These are phyloP conservation scores for Populus hybrid DNA, from an alignment of 441 rosid genomes.

Conservation along the genomic window DNA sequence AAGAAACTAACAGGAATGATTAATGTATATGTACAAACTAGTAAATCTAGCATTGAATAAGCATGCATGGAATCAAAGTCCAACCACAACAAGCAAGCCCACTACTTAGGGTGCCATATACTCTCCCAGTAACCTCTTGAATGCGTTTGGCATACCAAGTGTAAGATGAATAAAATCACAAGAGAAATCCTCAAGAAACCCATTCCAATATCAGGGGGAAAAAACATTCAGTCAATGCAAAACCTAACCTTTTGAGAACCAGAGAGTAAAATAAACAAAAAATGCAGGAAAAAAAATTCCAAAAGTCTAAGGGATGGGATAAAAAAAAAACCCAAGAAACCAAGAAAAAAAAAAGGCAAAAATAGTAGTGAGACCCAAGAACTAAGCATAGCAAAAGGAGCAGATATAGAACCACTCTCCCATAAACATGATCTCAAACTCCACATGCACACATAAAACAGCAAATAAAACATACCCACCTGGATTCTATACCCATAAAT, in stretches of 20 bases:
- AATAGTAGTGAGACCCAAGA: neutral
- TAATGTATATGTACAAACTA: neutral
- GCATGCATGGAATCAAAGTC: neutral
- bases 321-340: neutral
- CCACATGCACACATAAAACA: conserved; percentile 16
- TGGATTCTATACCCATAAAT: neutral
- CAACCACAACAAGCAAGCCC: too few relatives aligned
- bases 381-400: neutral
- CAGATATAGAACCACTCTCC: neutral
- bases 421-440: conserved; percentile 11
- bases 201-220: neutral
- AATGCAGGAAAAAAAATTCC: neutral
- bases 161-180: neutral
- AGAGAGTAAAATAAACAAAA: neutral
- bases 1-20: neutral
- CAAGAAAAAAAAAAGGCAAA: neutral
- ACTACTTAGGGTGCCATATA: neutral
- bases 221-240: neutral
- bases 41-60: neutral
- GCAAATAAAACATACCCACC: conserved; percentile 15
- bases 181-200: neutral
- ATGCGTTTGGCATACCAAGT: neutral
- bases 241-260: neutral
- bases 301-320: neutral
- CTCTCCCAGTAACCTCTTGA: neutral